Evolutionary conservation across 306 rosid species (phyloP).

Genomic region (Begonia fuchsioides): DNA sequence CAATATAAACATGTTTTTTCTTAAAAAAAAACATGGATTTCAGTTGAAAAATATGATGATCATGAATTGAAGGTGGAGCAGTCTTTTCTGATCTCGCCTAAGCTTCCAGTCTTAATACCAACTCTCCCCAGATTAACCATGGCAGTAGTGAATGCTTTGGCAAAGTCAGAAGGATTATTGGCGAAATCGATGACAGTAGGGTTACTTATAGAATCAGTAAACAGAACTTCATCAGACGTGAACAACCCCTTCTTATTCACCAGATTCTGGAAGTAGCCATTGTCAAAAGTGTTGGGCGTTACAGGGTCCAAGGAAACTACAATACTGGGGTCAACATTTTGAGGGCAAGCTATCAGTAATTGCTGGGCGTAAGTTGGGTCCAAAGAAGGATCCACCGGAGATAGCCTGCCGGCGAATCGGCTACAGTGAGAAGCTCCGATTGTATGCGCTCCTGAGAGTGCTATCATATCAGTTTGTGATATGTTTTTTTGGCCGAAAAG

Average conservation of each 20-base stretch:
- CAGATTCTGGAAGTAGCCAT: constrained; percentile 36
- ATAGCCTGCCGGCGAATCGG: constrained; percentile 36
- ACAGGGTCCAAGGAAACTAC: constrained; percentile 34
- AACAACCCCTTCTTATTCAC: constrained; percentile 37
- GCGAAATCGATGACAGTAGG: constrained; percentile 40
- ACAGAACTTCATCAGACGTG: constrained; percentile 46
- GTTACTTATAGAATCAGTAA: constrained; percentile 20
- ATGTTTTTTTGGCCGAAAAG: constrained; percentile 34
- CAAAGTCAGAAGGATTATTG: constrained; percentile 23
- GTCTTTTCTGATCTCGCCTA: constrained; percentile 46
- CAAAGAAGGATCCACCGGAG: constrained; percentile 45
- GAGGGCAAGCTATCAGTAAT: constrained; percentile 28
- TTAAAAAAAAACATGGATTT: background rate
- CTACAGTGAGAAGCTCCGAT: constrained; percentile 56
- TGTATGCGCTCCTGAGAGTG: constrained; percentile 82
- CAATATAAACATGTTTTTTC: too few relatives aligned
- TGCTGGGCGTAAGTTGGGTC: constrained; percentile 27
- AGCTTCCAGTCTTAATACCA: constrained; percentile 46
- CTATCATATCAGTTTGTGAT: constrained; percentile 49
- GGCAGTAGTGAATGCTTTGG: constrained; percentile 37
- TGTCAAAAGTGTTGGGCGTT: constrained; percentile 38
- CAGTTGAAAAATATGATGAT: background rate
- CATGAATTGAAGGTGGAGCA: constrained; percentile 45
- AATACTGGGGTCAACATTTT: constrained; percentile 15
- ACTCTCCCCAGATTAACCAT: constrained; percentile 75